These are phyloP conservation scores for Yueomyces sp. DNA, from an alignment of 1,139 yeast genomes.

Conservation along the genomic window DNA sequence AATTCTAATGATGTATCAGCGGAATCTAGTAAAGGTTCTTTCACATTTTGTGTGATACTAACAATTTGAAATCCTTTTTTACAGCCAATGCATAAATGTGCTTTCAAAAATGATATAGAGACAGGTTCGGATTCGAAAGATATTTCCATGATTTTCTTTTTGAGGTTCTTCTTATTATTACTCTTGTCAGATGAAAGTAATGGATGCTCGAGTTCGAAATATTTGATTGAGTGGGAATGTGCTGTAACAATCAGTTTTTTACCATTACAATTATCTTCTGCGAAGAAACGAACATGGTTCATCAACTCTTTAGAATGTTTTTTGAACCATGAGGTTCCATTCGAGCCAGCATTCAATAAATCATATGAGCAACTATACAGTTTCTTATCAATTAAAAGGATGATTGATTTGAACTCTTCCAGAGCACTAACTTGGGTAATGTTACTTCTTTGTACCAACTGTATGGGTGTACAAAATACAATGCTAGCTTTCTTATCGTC, in stretches of 20 bases:
- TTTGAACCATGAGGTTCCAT: slow-evolving; percentile 34
- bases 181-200: slow-evolving; percentile 22
- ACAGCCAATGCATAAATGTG: slow-evolving; percentile 87
- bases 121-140: slow-evolving; percentile 80
- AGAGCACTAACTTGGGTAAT: slow-evolving; percentile 85
- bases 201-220: slow-evolving; percentile 50
- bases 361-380: slow-evolving; percentile 79
- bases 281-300: slow-evolving; percentile 78
- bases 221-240: slow-evolving; percentile 64
- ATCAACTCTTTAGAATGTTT: slow-evolving; percentile 68
- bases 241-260: slow-evolving; percentile 83
- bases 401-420: slow-evolving; percentile 78
- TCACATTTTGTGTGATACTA: slow-evolving; percentile 37
- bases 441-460: slow-evolving; percentile 62
- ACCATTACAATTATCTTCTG: slow-evolving; percentile 87
- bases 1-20: slow-evolving; percentile 91
- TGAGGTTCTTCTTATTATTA: slow-evolving; percentile 49
- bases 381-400: slow-evolving; percentile 73
- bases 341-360: slow-evolving; percentile 45
- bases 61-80: slow-evolving; percentile 94
- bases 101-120: slow-evolving; percentile 78
- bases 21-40: slow-evolving; percentile 35
- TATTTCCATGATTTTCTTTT: slow-evolving; percentile 61
- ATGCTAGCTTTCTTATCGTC: slow-evolving; percentile 5
- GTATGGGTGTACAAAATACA: slow-evolving; percentile 37